Evolutionary conservation across 805 yeast species (phyloP).

Genomic region (Wickerhamiella dianesei): DNA sequence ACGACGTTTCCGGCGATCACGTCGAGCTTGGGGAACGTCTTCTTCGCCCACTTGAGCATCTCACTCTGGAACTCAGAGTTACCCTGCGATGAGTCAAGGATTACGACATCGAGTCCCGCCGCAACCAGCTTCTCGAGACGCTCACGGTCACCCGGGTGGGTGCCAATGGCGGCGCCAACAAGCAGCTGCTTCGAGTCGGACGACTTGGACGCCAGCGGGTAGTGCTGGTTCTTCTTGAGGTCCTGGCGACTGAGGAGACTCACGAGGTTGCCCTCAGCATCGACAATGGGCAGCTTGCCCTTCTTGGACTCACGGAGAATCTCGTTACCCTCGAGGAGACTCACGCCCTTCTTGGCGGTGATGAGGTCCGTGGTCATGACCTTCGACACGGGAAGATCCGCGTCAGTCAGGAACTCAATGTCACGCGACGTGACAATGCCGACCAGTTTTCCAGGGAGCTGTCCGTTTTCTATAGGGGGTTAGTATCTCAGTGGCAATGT

Average conservation of each 20-base stretch:
- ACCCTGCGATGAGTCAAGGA: constrained; percentile 94
- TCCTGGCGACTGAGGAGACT: constrained; percentile 91
- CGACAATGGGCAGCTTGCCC: constrained; percentile 94
- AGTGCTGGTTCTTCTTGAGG: constrained; percentile 86
- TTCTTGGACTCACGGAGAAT: constrained; percentile 85
- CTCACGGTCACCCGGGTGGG: constrained; percentile 73
- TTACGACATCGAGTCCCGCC: constrained; percentile 95
- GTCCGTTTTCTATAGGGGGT: constrained; percentile 54
- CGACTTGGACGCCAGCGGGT: constrained; percentile 91
- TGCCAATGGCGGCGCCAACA: constrained; percentile 98
- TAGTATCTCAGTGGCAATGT: constrained; percentile 13
- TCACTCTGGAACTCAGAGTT: constrained; percentile 89
- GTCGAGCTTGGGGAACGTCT: constrained; percentile 62
- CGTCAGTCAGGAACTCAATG: constrained; percentile 82
- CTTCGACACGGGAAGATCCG: constrained; percentile 45
- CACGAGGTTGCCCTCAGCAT: constrained; percentile 57
- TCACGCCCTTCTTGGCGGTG: constrained; percentile 72
- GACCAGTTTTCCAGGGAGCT: constrained; percentile 73
- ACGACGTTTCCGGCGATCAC: constrained; percentile 98
- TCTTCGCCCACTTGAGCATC: constrained; percentile 85
- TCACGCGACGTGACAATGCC: constrained; percentile 98
- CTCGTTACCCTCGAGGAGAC: constrained; percentile 75
- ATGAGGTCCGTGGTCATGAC: constrained; percentile 85
- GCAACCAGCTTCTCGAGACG: constrained; percentile 75
- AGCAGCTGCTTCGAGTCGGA: constrained; percentile 85